Evolutionary conservation across 1,139 yeast genomes (phyloP).

Genomic region (Zygosaccharomyces sapae): DNA sequence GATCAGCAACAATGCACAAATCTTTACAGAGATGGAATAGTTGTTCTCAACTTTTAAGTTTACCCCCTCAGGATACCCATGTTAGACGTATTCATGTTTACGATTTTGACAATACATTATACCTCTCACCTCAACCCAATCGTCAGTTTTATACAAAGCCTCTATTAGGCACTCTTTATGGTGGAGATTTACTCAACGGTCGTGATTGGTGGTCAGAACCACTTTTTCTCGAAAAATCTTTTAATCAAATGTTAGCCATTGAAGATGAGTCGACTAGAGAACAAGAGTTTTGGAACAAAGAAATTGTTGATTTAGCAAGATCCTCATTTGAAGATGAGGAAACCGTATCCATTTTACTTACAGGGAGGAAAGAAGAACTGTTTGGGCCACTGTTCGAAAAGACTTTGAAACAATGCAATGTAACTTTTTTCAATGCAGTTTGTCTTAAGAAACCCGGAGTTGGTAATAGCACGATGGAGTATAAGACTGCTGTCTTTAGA

Average conservation of each 20-base stretch:
- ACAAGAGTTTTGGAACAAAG: conserved; percentile 41
- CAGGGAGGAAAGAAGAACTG: conserved; percentile 39
- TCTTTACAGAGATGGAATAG: conserved; percentile 28
- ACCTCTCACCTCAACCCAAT: conserved; percentile 44
- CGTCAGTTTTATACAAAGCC: conserved; percentile 36
- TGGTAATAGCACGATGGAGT: conserved; percentile 35
- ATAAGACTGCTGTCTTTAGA: conserved; percentile 38
- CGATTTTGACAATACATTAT: conserved; percentile 48
- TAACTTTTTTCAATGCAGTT: conserved; percentile 39
- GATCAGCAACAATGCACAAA: neutral
- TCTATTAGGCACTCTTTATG: conserved; percentile 24
- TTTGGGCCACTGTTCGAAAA: conserved; percentile 26
- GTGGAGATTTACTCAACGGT: conserved; percentile 25
- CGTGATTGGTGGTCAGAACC: conserved; percentile 50
- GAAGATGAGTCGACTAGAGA: conserved; percentile 3
- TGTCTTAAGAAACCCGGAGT: conserved; percentile 37
- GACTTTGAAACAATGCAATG: conserved; percentile 24
- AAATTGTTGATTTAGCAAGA: conserved; percentile 37
- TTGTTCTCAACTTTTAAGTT: conserved; percentile 18
- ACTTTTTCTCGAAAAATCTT: conserved; percentile 35
- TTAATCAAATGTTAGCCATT: conserved; percentile 34
- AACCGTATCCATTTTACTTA: conserved; percentile 40
- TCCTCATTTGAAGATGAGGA: conserved; percentile 36
- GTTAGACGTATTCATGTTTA: conserved; percentile 40
- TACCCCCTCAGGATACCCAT: conserved; percentile 14